Base-by-base conservation (phyloP, 106 monocot genomes). In the Hemerocallis citrina region DNA sequence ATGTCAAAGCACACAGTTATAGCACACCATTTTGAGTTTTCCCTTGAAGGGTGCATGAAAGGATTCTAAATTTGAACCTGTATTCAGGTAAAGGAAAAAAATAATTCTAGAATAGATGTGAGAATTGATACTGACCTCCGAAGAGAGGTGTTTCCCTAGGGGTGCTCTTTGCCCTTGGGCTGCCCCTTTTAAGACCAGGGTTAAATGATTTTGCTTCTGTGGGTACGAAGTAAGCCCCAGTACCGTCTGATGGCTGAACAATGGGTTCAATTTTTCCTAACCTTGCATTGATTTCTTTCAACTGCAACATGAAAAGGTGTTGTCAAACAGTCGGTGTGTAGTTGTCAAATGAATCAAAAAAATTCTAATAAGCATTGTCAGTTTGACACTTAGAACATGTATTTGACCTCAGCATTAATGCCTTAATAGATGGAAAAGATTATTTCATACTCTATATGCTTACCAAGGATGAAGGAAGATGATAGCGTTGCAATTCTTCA, bases 401-500 rank as follows among this genome's bases (percentile, higher is more conserved):
- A n/a, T n/a, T n/a, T n/a, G n/a, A n/a, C 35, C 11, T 37, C 39
- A n/a, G n/a, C n/a, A n/a, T n/a, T n/a, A n/a, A n/a, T n/a, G n/a
- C n/a, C n/a, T n/a, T n/a, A n/a, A n/a, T n/a, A n/a, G n/a, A n/a
- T n/a, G n/a, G n/a, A n/a, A n/a, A n/a, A n/a, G n/a, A n/a, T n/a
- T n/a, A n/a, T n/a, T n/a, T n/a, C 11, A 40, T n/a, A n/a, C 14
- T 38, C 13, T 49, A 13, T 20, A 61, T 44, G 16, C 72, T 65
- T 84, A 99, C 98, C 98, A 99, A 88, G 25, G 72, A 66, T 10
- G 82, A 65, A 75, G 98, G 85, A 61, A 99, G 70, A 68, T 82
- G 73, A 38, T 99, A 82, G 35, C 88, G 88, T 48, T 99, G 85
- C 68, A 99, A 70, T 65, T 99, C 98, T 70, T 99, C 98, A 64